Conservation (phyloP, 192 early-diverging fungal genomes). For the Entomortierella parvispora region DNA sequence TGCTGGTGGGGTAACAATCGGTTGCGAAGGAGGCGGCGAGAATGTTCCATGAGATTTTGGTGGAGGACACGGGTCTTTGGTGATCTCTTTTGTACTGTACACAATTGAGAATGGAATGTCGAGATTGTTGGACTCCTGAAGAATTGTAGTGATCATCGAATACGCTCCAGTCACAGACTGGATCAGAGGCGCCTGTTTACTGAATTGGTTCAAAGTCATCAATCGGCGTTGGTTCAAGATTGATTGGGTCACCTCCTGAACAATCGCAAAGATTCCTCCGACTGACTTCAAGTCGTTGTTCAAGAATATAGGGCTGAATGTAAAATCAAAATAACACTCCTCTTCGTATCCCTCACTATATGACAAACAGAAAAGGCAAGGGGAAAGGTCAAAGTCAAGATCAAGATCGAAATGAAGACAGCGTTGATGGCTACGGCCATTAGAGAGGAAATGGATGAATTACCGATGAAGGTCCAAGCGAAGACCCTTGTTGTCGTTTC, state of each 20-base stretch:
- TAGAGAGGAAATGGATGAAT: background rate
- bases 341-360: conserved; percentile 51
- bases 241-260: conserved; percentile 47
- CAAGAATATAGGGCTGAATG: conserved; percentile 48
- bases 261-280: conserved; percentile 42
- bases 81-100: conserved; percentile 18
- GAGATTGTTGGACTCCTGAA: conserved; percentile 41
- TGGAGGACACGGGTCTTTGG: background rate
- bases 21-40: conserved; percentile 2
- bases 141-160: conserved; percentile 40
- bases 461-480: conserved; percentile 40
- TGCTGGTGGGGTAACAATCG: background rate
- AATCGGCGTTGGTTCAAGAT: conserved; percentile 47
- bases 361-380: background rate
- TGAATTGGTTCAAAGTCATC: conserved; percentile 44
- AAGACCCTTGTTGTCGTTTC: conserved; percentile 23
- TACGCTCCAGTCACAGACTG: conserved; percentile 36
- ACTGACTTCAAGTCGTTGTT: conserved; percentile 39
- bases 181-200: conserved; percentile 40
- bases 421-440: background rate
- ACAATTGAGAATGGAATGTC: conserved; percentile 43
- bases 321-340: conserved; percentile 55
- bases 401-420: background rate
- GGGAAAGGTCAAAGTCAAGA: background rate
- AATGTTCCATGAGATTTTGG: conserved; percentile 1